phyloP scores from a whole-genome alignment of 495 filamentous ascomycete species.

The Penicillium paxilli region DNA sequence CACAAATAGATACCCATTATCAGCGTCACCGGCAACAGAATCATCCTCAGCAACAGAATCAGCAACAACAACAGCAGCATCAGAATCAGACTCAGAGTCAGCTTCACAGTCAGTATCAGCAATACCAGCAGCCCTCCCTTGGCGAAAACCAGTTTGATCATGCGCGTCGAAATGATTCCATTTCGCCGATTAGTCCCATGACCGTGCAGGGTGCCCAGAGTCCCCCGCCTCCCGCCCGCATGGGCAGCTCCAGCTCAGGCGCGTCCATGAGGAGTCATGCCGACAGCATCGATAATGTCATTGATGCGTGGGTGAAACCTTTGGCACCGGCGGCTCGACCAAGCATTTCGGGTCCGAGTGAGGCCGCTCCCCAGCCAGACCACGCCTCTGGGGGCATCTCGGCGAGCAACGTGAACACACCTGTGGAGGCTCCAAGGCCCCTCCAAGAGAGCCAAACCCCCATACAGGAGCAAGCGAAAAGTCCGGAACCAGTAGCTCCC shows the following conservation, averaged over 20 bases:
- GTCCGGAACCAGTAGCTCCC: background rate
- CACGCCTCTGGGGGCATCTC: background rate
- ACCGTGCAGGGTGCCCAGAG: slow-evolving; percentile 13
- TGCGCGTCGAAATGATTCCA: slow-evolving; percentile 2
- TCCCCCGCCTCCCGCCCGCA: slow-evolving; percentile 20
- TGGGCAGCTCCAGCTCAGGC: slow-evolving; percentile 30
- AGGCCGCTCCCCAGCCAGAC: slow-evolving; percentile 5
- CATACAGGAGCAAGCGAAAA: background rate
- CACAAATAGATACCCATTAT: slow-evolving; percentile 9
- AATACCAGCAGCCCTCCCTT: background rate
- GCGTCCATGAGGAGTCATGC: slow-evolving; percentile 25
- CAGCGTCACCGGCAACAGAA: background rate
- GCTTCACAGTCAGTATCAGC: too few species aligned
- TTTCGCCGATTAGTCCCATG: slow-evolving; percentile 29
- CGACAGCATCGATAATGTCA: slow-evolving; percentile 45
- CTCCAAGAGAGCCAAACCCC: slow-evolving; percentile 2
- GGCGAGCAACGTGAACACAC: background rate
- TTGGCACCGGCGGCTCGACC: slow-evolving; percentile 14
- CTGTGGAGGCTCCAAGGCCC: background rate
- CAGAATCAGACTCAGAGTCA: too few species aligned
- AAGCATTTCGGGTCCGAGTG: slow-evolving; percentile 3
- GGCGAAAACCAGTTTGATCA: background rate
- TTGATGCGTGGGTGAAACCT: slow-evolving; percentile 43
- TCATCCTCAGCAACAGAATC: too few species aligned
- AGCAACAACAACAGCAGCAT: too few species aligned